Evolutionary conservation across 2,329 filamentous ascomycete species (phyloP), one percentile per base, ranked within the genome.

Genomic region (Hypoxylon sp.): DNA sequence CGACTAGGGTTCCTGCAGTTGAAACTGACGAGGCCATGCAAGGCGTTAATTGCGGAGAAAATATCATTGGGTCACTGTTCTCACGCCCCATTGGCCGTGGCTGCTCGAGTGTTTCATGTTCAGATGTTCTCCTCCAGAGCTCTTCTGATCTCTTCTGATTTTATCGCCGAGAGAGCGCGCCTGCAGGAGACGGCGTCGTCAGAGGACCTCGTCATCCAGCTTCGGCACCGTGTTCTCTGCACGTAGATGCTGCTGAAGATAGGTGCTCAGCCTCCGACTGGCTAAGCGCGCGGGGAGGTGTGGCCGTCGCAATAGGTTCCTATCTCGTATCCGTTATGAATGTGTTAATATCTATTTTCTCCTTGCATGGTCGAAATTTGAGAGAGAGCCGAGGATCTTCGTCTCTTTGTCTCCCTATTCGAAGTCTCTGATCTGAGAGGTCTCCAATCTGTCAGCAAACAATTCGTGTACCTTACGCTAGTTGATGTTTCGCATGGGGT

Each of bases 51-150:
- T 54, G 66, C 53, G 68, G 61, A 61, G 58, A 66, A 60, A 61
- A 35, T 56, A n/a, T 69, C 48, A 76, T 77, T 77, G 75, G 75
- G 7, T 51, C 20, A 13, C 37, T 68, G 68, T 73, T 74, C 70
- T 40, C 60, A 48, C n/a, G 27, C 44, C 64, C 31, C 55, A 70
- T 75, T 72, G 73, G 71, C 61, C 49, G 50, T 72, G 53, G 61
- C 64, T 67, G 69, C 33, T 61, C 68, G 61, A 68, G 59, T 68
- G 75, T 77, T 77, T 77, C 75, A 76, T 61, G 30, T 68, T 63
- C 57, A 57, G 27, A 57, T 46, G 54, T 46, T 68, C 60, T 64
- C 42, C 44, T 71, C 71, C 63, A 72, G 37, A 64, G 50, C 53
- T 65, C 68, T 62, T 61, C 42, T 64, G 56, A 61, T 64, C 44